Evolutionary conservation across 1,139 yeast species (phyloP).

Genomic region (Yamadazyma atlantica): DNA sequence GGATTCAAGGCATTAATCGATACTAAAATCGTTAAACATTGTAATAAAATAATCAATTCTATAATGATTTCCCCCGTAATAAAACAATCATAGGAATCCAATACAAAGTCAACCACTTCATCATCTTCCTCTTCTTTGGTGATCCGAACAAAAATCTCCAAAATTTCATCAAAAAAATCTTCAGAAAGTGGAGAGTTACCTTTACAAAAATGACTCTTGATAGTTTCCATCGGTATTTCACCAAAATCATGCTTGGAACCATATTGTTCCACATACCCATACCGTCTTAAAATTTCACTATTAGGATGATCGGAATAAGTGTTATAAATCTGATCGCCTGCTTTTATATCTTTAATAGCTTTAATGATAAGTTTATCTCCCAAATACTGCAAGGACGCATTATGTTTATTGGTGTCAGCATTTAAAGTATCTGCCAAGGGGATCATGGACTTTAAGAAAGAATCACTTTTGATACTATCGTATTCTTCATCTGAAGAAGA

Average conservation of each 20-base stretch:
- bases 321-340: slow-evolving; percentile 78
- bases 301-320: slow-evolving; percentile 92
- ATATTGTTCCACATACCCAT: slow-evolving; percentile 81
- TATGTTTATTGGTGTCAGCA: slow-evolving; percentile 77
- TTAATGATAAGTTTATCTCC: slow-evolving; percentile 59
- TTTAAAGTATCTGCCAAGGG: slow-evolving; percentile 90
- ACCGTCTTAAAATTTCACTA: slow-evolving; percentile 80
- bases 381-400: slow-evolving; percentile 64
- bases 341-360: slow-evolving; percentile 58
- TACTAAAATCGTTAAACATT: slow-evolving; percentile 46
- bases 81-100: slow-evolving; percentile 64
- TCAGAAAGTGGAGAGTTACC: slow-evolving; percentile 19
- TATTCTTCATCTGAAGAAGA: slow-evolving; percentile 25
- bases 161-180: slow-evolving; percentile 27
- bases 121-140: slow-evolving; percentile 37
- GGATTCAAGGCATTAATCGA: slow-evolving; percentile 33
- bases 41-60: slow-evolving; percentile 55
- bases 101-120: slow-evolving; percentile 44
- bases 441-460: slow-evolving; percentile 77
- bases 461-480: slow-evolving; percentile 30
- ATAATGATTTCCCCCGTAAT: slow-evolving; percentile 54
- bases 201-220: slow-evolving; percentile 28
- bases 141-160: slow-evolving; percentile 26
- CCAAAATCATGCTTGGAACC: slow-evolving; percentile 83
- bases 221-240: slow-evolving; percentile 54